A percentile compares a stretch with the other conserved stretches of the same genome.
Evolutionary conservation across 129 eudicot species (phyloP).

Genomic region (Scalesia atractyloides): DNA sequence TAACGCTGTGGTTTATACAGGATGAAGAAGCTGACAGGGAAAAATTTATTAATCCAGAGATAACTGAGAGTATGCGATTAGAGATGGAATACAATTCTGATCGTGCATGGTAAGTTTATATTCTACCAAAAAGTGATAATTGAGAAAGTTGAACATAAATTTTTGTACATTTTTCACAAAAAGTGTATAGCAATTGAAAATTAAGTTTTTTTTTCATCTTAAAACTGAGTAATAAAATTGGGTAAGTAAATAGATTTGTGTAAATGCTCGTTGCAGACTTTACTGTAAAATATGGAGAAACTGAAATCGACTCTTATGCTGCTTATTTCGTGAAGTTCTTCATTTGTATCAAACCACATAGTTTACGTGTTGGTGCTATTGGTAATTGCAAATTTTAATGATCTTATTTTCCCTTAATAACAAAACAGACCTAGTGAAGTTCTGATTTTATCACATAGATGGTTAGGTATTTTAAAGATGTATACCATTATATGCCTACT

Average conservation of each 20-base stretch:
- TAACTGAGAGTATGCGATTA: constrained; percentile 57
- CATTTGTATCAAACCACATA: not conserved
- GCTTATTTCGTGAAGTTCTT: not conserved
- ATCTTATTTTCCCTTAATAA: not conserved
- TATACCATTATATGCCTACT: not conserved
- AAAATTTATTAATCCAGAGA: constrained; percentile 40
- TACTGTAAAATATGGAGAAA: not conserved
- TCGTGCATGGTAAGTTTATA: constrained; percentile 56
- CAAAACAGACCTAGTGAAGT: not conserved
- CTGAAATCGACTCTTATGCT: not conserved
- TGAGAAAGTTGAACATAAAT: not conserved
- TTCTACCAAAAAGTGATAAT: not conserved
- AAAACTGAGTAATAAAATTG: not conserved
- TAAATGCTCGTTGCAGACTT: not conserved
- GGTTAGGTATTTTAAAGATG: not conserved
- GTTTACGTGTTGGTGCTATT: not conserved
- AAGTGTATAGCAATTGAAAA: not conserved
- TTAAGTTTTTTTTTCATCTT: not conserved
- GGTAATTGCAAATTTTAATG: not conserved
- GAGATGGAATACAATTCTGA: constrained; percentile 81
- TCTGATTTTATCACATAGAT: not conserved
- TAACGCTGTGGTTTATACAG: constrained; percentile 29
- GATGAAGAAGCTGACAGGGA: constrained; percentile 41
- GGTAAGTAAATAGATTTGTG: not conserved
- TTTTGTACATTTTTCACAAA: not conserved